Evolutionary conservation across 2,329 filamentous ascomycete genomes (phyloP), one percentile per base, ranked within the genome.

Genomic region (Teratosphaeria epicoccoides): DNA sequence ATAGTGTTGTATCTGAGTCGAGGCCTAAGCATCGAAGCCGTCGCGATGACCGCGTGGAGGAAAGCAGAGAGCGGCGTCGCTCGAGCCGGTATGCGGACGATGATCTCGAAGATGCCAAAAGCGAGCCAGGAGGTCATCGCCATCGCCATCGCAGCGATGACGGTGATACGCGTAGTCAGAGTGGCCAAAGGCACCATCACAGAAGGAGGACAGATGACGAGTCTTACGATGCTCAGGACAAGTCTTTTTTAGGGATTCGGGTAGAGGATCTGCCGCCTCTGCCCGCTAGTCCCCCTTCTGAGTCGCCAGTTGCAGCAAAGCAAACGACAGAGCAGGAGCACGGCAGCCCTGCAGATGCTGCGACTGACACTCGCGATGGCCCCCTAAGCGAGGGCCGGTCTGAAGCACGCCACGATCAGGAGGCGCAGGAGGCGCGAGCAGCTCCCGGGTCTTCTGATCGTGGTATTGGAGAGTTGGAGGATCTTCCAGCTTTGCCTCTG

Each of bases 171-270:
- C 47, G 47, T 3, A 53, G 52, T 24, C 54, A 58, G 20, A 47
- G 49, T 25, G 46, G 54, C 11, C 52, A 54, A 24, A 54, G 55
- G n/a, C 61, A 62, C 47, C 64, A 57, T 49, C 59, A 45, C 52
- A 59, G 52, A 12, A 53, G 59, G 9, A 55, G 57, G 33, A 58
- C 60, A 6, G 59, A 57, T 25, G 63, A 63, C 24, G 55, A 57
- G 26, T 49, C 24, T 9, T 54, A 57, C 43, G 56, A 59, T 49
- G 44, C 55, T 24, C 53, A 70, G 52, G 64, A 70, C 49, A 64
- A 75, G 71, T 76, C 79, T 82, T 82, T 82, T 82, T 81, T 82
- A 83, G 79, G 67, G 65, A 71, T 73, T 70, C 73, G 77, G 78
- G 78, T 76, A 76, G 79, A 80, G 77, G 76, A 76, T 71, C 70